phyloP scores from a whole-genome alignment of 2,329 filamentous ascomycete species.

The Calonectria henricotiae region DNA sequence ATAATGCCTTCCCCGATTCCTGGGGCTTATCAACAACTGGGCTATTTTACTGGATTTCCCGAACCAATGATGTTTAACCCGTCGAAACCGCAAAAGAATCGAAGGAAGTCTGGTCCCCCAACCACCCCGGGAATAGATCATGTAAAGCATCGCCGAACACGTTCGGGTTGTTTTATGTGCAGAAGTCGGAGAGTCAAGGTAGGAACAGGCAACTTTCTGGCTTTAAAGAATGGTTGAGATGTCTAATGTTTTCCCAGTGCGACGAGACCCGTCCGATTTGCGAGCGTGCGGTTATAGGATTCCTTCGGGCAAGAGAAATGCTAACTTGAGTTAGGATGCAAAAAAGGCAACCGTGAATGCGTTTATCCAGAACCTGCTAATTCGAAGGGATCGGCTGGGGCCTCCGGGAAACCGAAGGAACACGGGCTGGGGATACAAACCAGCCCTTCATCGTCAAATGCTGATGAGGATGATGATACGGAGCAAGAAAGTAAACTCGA shows the following conservation, averaged over 20 bases:
- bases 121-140: constrained; percentile 72
- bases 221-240: constrained; percentile 12
- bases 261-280: constrained; percentile 92
- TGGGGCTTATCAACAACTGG: constrained; percentile 64
- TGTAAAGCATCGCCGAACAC: constrained; percentile 92
- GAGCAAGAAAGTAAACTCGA: constrained; percentile 65
- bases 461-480: constrained; percentile 65
- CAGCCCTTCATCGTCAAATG: constrained; percentile 71
- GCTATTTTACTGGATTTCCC: constrained; percentile 68
- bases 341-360: constrained; percentile 92
- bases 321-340: constrained; percentile 77
- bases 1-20: constrained; percentile 57
- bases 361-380: constrained; percentile 83
- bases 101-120: constrained; percentile 65
- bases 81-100: constrained; percentile 66
- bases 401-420: constrained; percentile 59
- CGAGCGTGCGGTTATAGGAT: constrained; percentile 72
- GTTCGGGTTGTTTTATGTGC: constrained; percentile 95
- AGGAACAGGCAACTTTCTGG: constrained; percentile 44
- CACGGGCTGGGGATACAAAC: constrained; percentile 56
- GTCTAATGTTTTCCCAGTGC: constrained; percentile 74
- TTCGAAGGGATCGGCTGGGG: constrained; percentile 57
- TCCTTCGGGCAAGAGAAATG: background rate
- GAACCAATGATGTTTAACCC: constrained; percentile 67
- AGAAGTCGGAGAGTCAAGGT: constrained; percentile 89